phyloP scores from a whole-genome alignment of 2,329 filamentous ascomycete genomes.

The Fusarium sp. region DNA sequence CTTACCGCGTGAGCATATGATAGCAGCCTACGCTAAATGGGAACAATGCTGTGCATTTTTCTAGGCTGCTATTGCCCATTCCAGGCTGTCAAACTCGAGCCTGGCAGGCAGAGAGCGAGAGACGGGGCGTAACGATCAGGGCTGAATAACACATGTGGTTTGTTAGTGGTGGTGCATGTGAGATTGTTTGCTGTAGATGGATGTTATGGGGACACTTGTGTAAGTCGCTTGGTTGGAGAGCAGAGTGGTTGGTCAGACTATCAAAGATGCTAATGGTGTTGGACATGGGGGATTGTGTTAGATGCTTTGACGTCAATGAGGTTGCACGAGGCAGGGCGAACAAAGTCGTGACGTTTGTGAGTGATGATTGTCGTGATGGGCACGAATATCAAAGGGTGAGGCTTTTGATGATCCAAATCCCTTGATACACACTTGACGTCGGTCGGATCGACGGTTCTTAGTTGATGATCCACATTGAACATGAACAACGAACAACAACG shows the following conservation, averaged over 20 bases:
- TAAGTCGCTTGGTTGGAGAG: slow-evolving; percentile 21
- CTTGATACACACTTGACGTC: background rate
- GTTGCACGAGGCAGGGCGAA: slow-evolving; percentile 16
- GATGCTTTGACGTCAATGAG: slow-evolving; percentile 13
- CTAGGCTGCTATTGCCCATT: slow-evolving; percentile 14
- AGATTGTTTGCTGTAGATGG: slow-evolving; percentile 16
- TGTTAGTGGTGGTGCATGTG: slow-evolving; percentile 4
- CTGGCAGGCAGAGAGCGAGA: slow-evolving; percentile 3
- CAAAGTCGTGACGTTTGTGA: background rate
- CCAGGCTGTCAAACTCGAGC: slow-evolving; percentile 2
- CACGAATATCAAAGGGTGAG: slow-evolving; percentile 7
- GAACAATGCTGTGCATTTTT: slow-evolving; percentile 4
- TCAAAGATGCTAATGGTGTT: no score
- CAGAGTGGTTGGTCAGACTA: slow-evolving; percentile 12
- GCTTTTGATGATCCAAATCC: slow-evolving; percentile 24
- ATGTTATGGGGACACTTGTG: slow-evolving; percentile 9
- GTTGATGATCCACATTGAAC: background rate
- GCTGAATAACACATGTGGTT: slow-evolving; percentile 1
- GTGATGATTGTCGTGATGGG: slow-evolving; percentile 17
- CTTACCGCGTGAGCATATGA: slow-evolving; percentile 9
- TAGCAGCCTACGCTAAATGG: slow-evolving; percentile 14
- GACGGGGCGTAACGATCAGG: slow-evolving; percentile 9
- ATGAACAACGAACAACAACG: no score
- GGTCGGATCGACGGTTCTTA: no score
- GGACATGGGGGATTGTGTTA: no score